phyloP scores from a whole-genome alignment of 306 rosid genomes.

The Quercus aquifolioides region DNA sequence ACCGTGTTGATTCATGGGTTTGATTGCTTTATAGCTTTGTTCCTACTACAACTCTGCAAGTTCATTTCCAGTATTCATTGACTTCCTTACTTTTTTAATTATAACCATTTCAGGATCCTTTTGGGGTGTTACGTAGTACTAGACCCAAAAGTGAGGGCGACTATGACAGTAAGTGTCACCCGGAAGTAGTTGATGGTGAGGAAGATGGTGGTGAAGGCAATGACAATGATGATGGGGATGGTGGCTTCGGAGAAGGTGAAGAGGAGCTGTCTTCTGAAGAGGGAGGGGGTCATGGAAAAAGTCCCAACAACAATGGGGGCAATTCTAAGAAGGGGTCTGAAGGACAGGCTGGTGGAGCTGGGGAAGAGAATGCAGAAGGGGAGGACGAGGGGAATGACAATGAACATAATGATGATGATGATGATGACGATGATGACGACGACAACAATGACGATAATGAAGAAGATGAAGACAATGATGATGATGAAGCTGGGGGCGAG shows the following conservation, averaged over 20 bases:
- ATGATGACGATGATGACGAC: neutral
- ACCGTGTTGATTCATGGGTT: neutral
- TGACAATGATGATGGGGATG: neutral
- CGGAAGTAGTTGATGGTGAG: slow-evolving; percentile 24
- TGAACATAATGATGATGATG: neutral
- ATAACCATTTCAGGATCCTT: neutral
- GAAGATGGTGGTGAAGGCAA: slow-evolving; percentile 21
- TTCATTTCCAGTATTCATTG: too few relatives aligned
- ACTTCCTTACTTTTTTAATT: neutral
- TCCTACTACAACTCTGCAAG: too few relatives aligned
- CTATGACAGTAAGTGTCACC: neutral
- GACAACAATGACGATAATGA: slow-evolving; percentile 4
- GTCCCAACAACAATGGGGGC: slow-evolving; percentile 14
- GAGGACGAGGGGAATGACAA: neutral
- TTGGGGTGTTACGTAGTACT: neutral
- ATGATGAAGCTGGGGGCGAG: neutral
- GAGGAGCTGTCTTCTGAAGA: slow-evolving; percentile 32
- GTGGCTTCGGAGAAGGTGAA: slow-evolving; percentile 23
- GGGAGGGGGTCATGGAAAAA: slow-evolving; percentile 25
- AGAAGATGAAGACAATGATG: neutral
- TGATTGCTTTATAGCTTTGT: neutral
- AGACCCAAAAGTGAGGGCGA: neutral
- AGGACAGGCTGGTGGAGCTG: slow-evolving; percentile 18
- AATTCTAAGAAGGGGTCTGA: slow-evolving; percentile 11
- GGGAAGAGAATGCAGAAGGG: neutral